Evolutionary conservation across 306 rosid genomes (phyloP).

Genomic region (Hippophae tibetana): DNA sequence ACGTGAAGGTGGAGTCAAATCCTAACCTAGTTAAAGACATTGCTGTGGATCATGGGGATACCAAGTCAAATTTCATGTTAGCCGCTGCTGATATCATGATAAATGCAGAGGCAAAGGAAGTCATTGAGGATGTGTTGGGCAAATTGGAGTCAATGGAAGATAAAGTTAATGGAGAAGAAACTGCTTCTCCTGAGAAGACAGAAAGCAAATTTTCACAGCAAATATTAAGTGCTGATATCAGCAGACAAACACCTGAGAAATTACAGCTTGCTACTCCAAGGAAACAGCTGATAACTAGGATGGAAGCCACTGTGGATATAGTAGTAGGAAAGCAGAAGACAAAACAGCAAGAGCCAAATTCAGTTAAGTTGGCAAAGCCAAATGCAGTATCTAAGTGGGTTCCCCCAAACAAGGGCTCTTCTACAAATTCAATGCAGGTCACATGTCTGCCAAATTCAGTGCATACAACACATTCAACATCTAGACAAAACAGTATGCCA

Average conservation of each 20-base stretch:
- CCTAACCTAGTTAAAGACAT: conserved; percentile 74
- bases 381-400: conserved; percentile 50
- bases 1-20: conserved; percentile 41
- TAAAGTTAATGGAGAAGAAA: conserved; percentile 40
- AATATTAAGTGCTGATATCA: conserved; percentile 34
- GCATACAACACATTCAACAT: background rate
- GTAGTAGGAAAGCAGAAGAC: conserved; percentile 36
- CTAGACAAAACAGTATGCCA: conserved; percentile 65
- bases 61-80: conserved; percentile 32
- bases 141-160: conserved; percentile 33
- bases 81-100: conserved; percentile 28
- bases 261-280: conserved; percentile 33
- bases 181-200: conserved; percentile 26
- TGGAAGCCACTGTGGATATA: conserved; percentile 40
- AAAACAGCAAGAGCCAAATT: conserved; percentile 58
- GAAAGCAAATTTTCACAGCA: conserved; percentile 40
- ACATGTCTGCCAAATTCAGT: conserved; percentile 38
- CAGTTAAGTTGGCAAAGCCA: conserved; percentile 62
- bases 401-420: conserved; percentile 72
- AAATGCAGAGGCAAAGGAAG: conserved; percentile 48
- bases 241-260: conserved; percentile 52
- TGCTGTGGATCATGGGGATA: conserved; percentile 72
- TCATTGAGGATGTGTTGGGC: conserved; percentile 29
- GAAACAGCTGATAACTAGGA: conserved; percentile 42
- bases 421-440: conserved; percentile 68